Evolutionary conservation across 495 filamentous ascomycete species (phyloP).

Genomic region (Aspergillus diversus): DNA sequence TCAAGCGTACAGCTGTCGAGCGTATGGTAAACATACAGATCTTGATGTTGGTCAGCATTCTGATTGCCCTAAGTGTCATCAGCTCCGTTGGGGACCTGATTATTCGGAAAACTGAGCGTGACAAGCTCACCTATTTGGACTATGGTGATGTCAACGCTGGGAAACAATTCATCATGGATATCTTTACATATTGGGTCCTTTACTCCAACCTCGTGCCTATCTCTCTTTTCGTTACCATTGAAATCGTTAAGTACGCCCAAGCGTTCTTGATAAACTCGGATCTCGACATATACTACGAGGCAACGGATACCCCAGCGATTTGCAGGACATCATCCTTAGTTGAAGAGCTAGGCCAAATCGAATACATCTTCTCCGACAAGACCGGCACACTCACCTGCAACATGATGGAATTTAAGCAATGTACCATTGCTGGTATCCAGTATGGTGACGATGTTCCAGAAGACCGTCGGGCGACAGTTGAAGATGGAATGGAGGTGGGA

Average conservation of each 20-base stretch:
- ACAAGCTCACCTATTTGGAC: constrained; percentile 71
- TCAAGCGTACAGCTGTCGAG: constrained; percentile 96
- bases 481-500: constrained; percentile 76
- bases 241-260: constrained; percentile 97
- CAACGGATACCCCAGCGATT: constrained; percentile 91
- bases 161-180: constrained; percentile 87
- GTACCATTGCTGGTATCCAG: constrained; percentile 88
- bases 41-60: constrained; percentile 81
- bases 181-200: constrained; percentile 98
- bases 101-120: constrained; percentile 61
- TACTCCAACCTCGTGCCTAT: constrained; percentile 97
- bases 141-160: constrained; percentile 64
- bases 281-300: constrained; percentile 96
- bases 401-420: constrained; percentile 98
- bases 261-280: constrained; percentile 97
- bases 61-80: constrained; percentile 81
- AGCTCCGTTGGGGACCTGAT: constrained; percentile 91
- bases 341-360: constrained; percentile 96
- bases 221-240: constrained; percentile 95
- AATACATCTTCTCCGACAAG: constrained; percentile 99
- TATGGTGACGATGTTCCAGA: constrained; percentile 94
- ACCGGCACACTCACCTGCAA: constrained; percentile 99
- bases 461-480: constrained; percentile 77
- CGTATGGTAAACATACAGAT: constrained; percentile 92
- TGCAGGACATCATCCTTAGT: constrained; percentile 96